These are phyloP conservation scores for Botryotinia narcissicola DNA, from an alignment of 2,329 filamentous ascomycete species.

Conservation along the genomic window DNA sequence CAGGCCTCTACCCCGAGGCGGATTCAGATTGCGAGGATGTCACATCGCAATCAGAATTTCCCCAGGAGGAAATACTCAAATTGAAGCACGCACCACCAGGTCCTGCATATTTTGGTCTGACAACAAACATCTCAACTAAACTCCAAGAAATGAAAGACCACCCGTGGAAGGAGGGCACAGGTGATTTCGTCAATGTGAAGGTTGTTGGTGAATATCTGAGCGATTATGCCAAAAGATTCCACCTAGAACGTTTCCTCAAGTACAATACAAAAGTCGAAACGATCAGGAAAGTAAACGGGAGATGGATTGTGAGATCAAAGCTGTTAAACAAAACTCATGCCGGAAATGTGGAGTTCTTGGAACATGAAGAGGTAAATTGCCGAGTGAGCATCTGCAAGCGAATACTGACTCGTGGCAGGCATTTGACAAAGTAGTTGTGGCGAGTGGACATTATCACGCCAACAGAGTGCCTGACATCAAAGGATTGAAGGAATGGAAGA, in stretches of 20 bases:
- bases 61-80: constrained; percentile 9
- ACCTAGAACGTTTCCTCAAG: constrained; percentile 25
- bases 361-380: neutral
- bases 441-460: constrained; percentile 65
- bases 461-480: constrained; percentile 59
- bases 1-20: constrained; percentile 23
- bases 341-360: constrained; percentile 6
- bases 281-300: constrained; percentile 26
- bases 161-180: constrained; percentile 32
- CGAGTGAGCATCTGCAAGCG: neutral
- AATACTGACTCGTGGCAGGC: constrained; percentile 19
- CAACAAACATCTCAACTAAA: constrained; percentile 33
- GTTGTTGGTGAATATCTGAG: constrained; percentile 31
- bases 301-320: constrained; percentile 28
- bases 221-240: constrained; percentile 25
- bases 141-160: constrained; percentile 31
- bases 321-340: constrained; percentile 21
- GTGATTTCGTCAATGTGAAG: constrained; percentile 30
- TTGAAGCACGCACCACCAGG: constrained; percentile 33
- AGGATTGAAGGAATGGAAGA: constrained; percentile 58
- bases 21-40: constrained; percentile 7
- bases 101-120: constrained; percentile 32
- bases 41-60: neutral
- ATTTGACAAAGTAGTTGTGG: constrained; percentile 66
- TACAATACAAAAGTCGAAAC: constrained; percentile 33